Evolutionary conservation across 2,329 filamentous ascomycete species (phyloP), one percentile per base, ranked within the genome.

Genomic region (Dothidotthia symphoricarpi): DNA sequence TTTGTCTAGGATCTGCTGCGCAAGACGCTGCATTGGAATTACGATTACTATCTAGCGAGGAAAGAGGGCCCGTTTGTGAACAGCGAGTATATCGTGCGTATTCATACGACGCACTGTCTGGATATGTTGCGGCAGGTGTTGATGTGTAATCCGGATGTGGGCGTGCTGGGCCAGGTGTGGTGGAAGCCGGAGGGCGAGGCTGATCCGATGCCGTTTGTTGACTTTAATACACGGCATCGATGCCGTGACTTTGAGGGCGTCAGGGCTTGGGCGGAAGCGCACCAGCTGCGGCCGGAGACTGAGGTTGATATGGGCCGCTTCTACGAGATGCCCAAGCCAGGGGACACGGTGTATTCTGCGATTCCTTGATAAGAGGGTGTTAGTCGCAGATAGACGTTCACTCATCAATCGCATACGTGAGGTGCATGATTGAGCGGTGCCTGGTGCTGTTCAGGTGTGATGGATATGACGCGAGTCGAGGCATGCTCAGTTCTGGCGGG

Each of bases 401-500:
- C 19, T n/a, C n/a, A n/a, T n/a, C n/a, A n/a, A n/a, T n/a, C n/a
- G n/a, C n/a, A n/a, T n/a, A n/a, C n/a, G n/a, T n/a, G n/a, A n/a
- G n/a, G n/a, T n/a, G n/a, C n/a, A n/a, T n/a, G n/a, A n/a, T n/a
- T n/a, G n/a, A n/a, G n/a, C n/a, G n/a, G n/a, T n/a, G n/a, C n/a
- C n/a, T n/a, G n/a, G n/a, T n/a, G n/a, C n/a, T n/a, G n/a, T n/a
- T n/a, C n/a, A n/a, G n/a, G n/a, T n/a, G n/a, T n/a, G n/a, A n/a
- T n/a, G n/a, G n/a, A n/a, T n/a, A n/a, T n/a, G n/a, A n/a, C n/a
- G n/a, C n/a, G n/a, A n/a, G n/a, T n/a, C n/a, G n/a, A n/a, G n/a
- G n/a, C 40, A 42, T 25, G 34, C 43, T 59, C 53, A 91, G 63
- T 93, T 93, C 64, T 91, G 87, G 40, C 87, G 75, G 16, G 87